A percentile compares a stretch with the other conserved stretches of the same genome.
Evolutionary conservation across 2,329 filamentous ascomycete genomes (phyloP).

Genomic region (Stachybotrys elegans): DNA sequence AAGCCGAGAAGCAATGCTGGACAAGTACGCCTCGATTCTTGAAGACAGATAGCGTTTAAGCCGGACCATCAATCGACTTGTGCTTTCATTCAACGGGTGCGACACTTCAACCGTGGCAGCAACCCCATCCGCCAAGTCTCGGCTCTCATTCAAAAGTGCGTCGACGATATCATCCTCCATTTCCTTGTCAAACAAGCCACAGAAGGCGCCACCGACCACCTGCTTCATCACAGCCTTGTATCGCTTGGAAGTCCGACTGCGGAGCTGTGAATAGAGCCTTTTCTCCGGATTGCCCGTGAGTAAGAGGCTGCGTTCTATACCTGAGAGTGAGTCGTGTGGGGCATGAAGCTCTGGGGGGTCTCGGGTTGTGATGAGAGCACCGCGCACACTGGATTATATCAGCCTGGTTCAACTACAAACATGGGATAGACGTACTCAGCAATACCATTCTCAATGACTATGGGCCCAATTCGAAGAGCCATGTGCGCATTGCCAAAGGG

Average conservation of each 20-base stretch:
- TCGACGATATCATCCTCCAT: conserved; percentile 22
- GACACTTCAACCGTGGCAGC: conserved; percentile 8
- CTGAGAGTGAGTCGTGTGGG: conserved; percentile 13
- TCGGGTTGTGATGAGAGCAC: conserved; percentile 20
- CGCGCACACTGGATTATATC: conserved; percentile 14
- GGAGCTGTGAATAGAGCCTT: conserved; percentile 11
- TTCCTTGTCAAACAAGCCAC: conserved; percentile 16
- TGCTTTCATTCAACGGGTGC: conserved; percentile 9
- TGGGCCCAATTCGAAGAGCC: conserved; percentile 31
- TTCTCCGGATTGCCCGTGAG: conserved; percentile 14
- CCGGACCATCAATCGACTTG: conserved; percentile 9
- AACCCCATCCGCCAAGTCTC: conserved; percentile 15
- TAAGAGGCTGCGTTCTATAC: conserved; percentile 15
- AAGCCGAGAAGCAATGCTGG: conserved; percentile 22
- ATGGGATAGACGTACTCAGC: conserved; percentile 13
- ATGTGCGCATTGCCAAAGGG: conserved; percentile 36
- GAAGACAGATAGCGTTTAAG: conserved; percentile 18
- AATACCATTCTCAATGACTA: conserved; percentile 33
- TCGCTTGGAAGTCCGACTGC: conserved; percentile 18
- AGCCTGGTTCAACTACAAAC: neutral
- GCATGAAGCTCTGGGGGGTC: conserved; percentile 17
- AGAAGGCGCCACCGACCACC: conserved; percentile 30
- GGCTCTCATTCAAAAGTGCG: conserved; percentile 18
- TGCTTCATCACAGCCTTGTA: conserved; percentile 35
- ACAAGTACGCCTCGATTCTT: conserved; percentile 22